Evolutionary conservation across 768 basidiomycete species (phyloP), one percentile per base, ranked within the genome.

Genomic region (Lyophyllum decastes): DNA sequence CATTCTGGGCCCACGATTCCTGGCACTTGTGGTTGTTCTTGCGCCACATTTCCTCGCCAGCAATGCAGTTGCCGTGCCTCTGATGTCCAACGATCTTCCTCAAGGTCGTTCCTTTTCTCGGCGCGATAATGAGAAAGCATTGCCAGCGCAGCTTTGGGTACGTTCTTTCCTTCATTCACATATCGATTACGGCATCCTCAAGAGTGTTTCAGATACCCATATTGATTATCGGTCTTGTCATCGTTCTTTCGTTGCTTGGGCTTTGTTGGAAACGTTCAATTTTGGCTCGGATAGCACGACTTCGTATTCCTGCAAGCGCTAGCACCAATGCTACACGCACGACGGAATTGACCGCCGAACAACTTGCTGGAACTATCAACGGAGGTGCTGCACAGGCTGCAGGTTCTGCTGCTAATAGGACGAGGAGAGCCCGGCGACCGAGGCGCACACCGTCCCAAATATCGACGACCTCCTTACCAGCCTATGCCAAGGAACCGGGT

Each of bases 401-500:
- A 11, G 63, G 62, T 26, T 49, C 68, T n/a, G 62, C 70, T 48
- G 58, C 72, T 2, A 65, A 70, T 27, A 64, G 70, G 9, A 66
- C 72, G 10, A 69, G 73, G 25, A 68, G 78, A 57, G 53, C 70
- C 0, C 68, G 79, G 4, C 70, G 79, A 51, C 69, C 73, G 27
- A 73, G 87, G 24, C 79, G 89, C 35, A 92, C 89, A 4, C 88
- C 92, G 3, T 92, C 89, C 45, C 90, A 92, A 68, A 85, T 92
- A 51, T 91, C 89, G 5, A 90, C 89, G 8, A 83, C 81, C 26
- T 91, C 88, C 5, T 69, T 94, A 27, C 92, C 92, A 5, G 83
- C 79, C 26, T 94, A 94, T 63, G 89, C 83, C 75, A 92, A 92
- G 71, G 91, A 94, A 59, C 90, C 92, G 0, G 91, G 90, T 16